Evolutionary conservation across 805 yeast species (phyloP), one percentile per base, ranked within the genome.

Genomic region (Schizosaccharomyces osmophilus): DNA sequence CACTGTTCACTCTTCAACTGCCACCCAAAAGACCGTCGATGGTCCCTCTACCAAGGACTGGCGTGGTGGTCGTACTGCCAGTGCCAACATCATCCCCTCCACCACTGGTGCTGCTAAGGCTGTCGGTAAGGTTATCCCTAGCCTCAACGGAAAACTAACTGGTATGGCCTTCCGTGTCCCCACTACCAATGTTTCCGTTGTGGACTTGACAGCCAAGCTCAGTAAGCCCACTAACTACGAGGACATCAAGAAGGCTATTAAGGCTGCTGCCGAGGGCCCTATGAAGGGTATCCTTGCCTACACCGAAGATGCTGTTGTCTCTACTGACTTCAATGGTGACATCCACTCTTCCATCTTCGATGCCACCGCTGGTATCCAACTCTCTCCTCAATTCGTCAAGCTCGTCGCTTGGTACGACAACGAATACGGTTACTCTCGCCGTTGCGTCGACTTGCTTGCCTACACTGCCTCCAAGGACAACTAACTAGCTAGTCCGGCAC

Each of bases 91-190:
- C 75, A 87, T 87, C 69, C 95, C 95, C 72, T 86, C 95, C 51
- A 85, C 95, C 66, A 87, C 95, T 66, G 95, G 95, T 82, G 95
- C 95, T 70, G 95, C 95, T 72, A 87, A 87, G 83, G 95, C 95
- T 67, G 95, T 87, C 70, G 95, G 95, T 75, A 86, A 86, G 82
- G 95, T 87, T 69, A 83, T 87, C 70, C 95, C 95, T 67, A 83
- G 79, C 70, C 81, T 87, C 71, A 83, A 84, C 77, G 95, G 95
- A 72, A 87, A 86, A 79, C 83, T 87, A 74, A 87, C 95, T 68
- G 95, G 95, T 79, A 79, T 87, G 82, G 82, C 95, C 65, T 78
- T 87, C 77, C 85, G 95, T 78, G 95, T 87, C 65, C 95, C 95
- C 75, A 87, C 95, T 73, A 81, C 81, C 67, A 95, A 87, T 73